Evolutionary conservation across 78 protist species (phyloP).

Genomic region (Emiliania huxleyi): DNA sequence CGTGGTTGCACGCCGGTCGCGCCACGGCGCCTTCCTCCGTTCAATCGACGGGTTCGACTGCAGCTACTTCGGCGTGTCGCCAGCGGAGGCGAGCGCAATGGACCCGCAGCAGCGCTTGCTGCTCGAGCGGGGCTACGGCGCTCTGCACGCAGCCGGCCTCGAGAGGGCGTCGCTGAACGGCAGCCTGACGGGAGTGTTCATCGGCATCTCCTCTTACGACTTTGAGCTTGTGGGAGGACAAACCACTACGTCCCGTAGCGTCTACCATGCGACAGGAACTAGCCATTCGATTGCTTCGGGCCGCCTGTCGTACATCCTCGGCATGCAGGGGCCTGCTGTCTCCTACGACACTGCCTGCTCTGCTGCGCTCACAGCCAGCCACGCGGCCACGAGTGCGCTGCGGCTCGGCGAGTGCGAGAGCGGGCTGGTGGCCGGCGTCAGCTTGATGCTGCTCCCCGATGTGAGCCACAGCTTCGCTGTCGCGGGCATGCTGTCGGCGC

Average conservation of each 20-base stretch:
- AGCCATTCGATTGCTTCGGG: not conserved
- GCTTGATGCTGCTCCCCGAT: no score
- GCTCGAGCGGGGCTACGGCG: not conserved
- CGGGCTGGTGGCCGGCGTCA: no score
- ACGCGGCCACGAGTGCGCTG: no score
- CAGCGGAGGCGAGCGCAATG: not conserved
- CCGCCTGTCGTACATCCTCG: constrained; percentile 70
- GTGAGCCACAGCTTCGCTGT: no score
- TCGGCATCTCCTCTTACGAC: not conserved
- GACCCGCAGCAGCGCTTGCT: constrained; percentile 25
- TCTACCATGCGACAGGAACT: not conserved
- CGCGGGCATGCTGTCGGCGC: no score
- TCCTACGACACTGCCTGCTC: no score
- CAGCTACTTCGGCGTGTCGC: not conserved
- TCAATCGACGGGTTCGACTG: not conserved
- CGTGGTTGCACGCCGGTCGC: not conserved
- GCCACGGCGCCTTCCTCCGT: not conserved
- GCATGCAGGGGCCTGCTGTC: no score
- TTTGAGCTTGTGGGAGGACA: no score
- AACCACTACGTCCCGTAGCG: not conserved
- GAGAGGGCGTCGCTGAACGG: not conserved
- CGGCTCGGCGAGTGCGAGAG: no score
- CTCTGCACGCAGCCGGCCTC: not conserved
- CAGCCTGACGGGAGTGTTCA: not conserved
- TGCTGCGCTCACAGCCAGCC: no score